Conservation (phyloP, 2,329 filamentous ascomycete genomes). For the Fusarium sp. region DNA sequence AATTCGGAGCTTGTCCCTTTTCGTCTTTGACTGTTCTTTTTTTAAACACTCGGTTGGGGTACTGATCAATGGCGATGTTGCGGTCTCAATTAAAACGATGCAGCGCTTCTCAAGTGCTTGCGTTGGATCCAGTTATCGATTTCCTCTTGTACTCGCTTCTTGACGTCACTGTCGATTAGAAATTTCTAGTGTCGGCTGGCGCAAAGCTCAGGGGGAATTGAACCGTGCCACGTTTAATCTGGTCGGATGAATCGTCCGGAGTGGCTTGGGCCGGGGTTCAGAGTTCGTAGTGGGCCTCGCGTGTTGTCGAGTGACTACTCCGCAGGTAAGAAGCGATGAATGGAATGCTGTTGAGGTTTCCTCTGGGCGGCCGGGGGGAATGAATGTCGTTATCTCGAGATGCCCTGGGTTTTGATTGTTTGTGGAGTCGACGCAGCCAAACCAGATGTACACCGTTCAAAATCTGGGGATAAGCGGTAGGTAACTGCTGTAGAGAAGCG, state of each 20-base stretch:
- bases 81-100: constrained; percentile 13
- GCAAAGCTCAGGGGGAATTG: constrained; percentile 35
- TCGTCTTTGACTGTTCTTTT: constrained; percentile 32
- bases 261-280: constrained; percentile 39
- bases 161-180: constrained; percentile 40
- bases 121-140: constrained; percentile 13
- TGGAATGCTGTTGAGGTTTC: constrained; percentile 24
- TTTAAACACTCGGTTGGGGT: constrained; percentile 22
- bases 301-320: constrained; percentile 23
- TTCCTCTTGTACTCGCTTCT: constrained; percentile 9
- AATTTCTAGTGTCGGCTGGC: constrained; percentile 33
- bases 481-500: constrained; percentile 22
- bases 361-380: constrained; percentile 9
- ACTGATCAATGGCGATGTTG: constrained; percentile 6
- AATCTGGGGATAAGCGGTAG: constrained; percentile 27
- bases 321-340: constrained; percentile 17
- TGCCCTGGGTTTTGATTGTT: constrained; percentile 20
- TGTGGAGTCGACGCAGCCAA: constrained; percentile 25
- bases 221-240: constrained; percentile 40
- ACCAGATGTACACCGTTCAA: constrained; percentile 18
- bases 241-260: constrained; percentile 32
- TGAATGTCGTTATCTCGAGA: constrained; percentile 32
- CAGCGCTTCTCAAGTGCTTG: constrained; percentile 37
- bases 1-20: constrained; percentile 48
- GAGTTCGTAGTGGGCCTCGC: constrained; percentile 31